Evolutionary conservation across 345 rosid genomes (phyloP).

Genomic region (Aquilaria yunnanensis): DNA sequence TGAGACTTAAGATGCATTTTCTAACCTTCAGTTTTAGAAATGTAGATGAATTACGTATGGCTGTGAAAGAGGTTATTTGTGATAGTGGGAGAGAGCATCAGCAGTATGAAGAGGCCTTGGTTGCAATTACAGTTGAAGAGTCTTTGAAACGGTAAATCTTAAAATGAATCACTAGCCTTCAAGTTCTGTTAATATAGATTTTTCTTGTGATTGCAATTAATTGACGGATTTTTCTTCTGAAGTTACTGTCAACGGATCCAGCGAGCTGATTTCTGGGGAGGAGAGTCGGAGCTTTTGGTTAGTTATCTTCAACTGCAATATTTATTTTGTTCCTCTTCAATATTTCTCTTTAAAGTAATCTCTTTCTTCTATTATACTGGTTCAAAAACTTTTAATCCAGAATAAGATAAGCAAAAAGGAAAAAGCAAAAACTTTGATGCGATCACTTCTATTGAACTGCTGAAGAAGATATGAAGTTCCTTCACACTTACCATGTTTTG

Average conservation of each 20-base stretch:
- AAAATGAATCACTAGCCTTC: not conserved
- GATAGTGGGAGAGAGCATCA: conserved; percentile 48
- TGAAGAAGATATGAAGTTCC: not conserved
- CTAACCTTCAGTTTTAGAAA: conserved; percentile 7
- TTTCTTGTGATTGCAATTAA: conserved; percentile 1
- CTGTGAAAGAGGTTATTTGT: conserved; percentile 84
- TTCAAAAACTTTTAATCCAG: not conserved
- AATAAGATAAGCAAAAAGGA: not conserved
- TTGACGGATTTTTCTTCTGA: conserved; percentile 6
- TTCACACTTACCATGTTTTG: not conserved
- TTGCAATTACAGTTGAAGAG: conserved; percentile 79
- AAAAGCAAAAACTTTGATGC: not conserved
- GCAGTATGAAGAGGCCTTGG: conserved; percentile 66
- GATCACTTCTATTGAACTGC: not conserved
- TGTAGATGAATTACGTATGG: conserved; percentile 77
- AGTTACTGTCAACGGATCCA: conserved; percentile 79
- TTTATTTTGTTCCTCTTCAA: conserved; percentile 7
- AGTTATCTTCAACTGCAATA: conserved; percentile 20
- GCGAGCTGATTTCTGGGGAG: conserved; percentile 88
- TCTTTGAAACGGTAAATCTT: conserved; percentile 61
- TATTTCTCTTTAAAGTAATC: not conserved
- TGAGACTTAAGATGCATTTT: conserved; percentile 3
- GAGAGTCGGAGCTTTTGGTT: conserved; percentile 91
- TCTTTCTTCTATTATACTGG: not conserved
- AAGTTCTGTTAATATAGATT: conserved; percentile 8